Evolutionary conservation across 768 basidiomycete species (phyloP).

Genomic region (Amanita pseudoporphyria): DNA sequence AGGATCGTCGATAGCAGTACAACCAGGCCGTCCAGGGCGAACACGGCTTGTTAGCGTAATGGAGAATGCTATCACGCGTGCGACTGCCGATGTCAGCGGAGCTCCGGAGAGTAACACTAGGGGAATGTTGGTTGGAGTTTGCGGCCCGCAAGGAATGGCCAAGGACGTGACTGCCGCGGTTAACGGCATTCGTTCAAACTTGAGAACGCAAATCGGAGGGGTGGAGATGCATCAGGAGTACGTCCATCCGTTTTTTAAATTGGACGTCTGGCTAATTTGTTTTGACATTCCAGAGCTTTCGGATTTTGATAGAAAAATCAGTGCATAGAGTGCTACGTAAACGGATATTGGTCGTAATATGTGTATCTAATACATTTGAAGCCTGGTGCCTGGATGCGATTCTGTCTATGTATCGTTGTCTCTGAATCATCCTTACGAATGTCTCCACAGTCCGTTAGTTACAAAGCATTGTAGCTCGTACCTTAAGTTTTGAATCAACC

Average conservation of each 20-base stretch:
- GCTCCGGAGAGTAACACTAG: constrained; percentile 14
- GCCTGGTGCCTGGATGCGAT: too few relatives aligned
- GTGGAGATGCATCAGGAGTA: constrained; percentile 49
- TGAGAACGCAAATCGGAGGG: constrained; percentile 47
- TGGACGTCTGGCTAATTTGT: background rate
- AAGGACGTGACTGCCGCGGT: constrained; percentile 43
- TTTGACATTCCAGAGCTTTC: background rate
- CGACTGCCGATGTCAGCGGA: constrained; percentile 32
- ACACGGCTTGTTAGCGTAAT: constrained; percentile 41
- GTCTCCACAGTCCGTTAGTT: too few relatives aligned
- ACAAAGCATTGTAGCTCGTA: too few relatives aligned
- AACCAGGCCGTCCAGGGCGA: constrained; percentile 44
- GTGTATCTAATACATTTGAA: too few relatives aligned
- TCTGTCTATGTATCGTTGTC: too few relatives aligned
- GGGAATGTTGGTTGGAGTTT: constrained; percentile 54
- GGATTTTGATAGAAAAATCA: background rate
- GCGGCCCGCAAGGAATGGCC: constrained; percentile 47
- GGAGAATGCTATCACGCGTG: constrained; percentile 34
- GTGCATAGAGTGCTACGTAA: too few relatives aligned
- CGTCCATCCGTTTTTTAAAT: constrained; percentile 12
- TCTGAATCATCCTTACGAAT: too few relatives aligned
- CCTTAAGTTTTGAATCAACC: too few relatives aligned
- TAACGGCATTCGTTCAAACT: constrained; percentile 30
- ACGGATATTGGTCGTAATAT: too few relatives aligned
- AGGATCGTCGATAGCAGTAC: constrained; percentile 15